phyloP scores from a whole-genome alignment of 2,329 filamentous ascomycete genomes.

The Colletotrichum sansevieriae region DNA sequence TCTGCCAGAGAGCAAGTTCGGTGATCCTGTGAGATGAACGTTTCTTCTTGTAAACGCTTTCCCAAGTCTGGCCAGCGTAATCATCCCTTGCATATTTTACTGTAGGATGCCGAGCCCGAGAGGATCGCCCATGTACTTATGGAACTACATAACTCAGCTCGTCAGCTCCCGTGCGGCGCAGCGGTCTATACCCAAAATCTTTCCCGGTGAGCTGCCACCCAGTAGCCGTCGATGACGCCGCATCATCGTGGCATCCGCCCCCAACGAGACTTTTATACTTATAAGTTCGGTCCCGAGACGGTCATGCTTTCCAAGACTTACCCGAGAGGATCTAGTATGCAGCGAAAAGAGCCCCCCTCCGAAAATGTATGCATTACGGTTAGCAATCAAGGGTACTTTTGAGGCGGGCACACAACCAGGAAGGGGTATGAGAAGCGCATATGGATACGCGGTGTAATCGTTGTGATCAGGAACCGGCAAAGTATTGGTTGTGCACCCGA shows the following conservation, averaged over 20 bases:
- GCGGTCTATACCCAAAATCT: background rate
- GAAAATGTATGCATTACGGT: background rate
- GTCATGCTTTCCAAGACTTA: background rate
- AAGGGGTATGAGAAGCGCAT: background rate
- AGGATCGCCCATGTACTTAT: background rate
- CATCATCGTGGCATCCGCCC: constrained; percentile 6
- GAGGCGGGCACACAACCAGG: background rate
- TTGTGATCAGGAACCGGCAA: no score
- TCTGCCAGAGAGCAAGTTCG: no score
- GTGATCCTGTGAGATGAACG: no score
- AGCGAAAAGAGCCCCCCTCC: background rate
- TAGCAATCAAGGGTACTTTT: background rate
- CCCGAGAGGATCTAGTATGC: background rate
- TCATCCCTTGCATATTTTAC: background rate
- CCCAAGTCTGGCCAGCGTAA: background rate
- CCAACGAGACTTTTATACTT: background rate
- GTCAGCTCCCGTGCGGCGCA: background rate
- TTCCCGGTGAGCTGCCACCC: background rate
- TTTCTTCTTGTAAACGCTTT: no score
- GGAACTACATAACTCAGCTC: background rate
- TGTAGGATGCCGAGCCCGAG: background rate
- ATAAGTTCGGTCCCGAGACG: background rate
- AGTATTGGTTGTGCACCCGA: background rate
- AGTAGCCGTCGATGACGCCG: background rate
- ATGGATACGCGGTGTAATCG: background rate